Conservation (phyloP, 2,329 filamentous ascomycete species). For the Aspergillus melleus region DNA sequence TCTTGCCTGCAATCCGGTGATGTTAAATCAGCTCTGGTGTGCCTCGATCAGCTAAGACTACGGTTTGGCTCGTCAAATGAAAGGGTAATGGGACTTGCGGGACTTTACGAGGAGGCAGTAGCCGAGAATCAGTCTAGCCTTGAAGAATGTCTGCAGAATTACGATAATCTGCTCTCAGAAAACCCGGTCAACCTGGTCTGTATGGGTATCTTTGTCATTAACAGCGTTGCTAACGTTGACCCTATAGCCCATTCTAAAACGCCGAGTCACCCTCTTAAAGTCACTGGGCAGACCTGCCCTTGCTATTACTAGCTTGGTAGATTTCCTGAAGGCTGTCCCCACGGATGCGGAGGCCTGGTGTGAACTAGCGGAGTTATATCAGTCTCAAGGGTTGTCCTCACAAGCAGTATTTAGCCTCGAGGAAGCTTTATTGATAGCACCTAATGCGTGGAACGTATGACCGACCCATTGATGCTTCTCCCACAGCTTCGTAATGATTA, state of each 20-base stretch:
- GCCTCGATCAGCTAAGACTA: slow-evolving; percentile 70
- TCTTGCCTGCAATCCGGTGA: slow-evolving; percentile 83
- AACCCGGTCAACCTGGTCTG: slow-evolving; percentile 78
- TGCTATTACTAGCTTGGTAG: slow-evolving; percentile 71
- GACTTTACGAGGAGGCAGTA: slow-evolving; percentile 80
- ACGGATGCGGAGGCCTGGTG: slow-evolving; percentile 93
- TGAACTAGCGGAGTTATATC: slow-evolving; percentile 85
- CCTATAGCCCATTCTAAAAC: slow-evolving; percentile 75
- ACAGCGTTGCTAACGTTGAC: slow-evolving; percentile 30
- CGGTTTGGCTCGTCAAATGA: slow-evolving; percentile 86
- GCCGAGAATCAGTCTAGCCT: slow-evolving; percentile 67
- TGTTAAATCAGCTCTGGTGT: slow-evolving; percentile 71
- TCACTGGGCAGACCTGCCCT: slow-evolving; percentile 70
- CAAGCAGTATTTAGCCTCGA: slow-evolving; percentile 89
- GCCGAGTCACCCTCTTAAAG: slow-evolving; percentile 75
- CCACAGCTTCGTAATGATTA: slow-evolving; percentile 2
- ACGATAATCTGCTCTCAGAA: slow-evolving; percentile 71
- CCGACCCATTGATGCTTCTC: background rate
- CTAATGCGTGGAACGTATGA: slow-evolving; percentile 92
- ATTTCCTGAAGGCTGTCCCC: slow-evolving; percentile 77
- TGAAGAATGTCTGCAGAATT: slow-evolving; percentile 70
- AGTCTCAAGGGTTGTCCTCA: slow-evolving; percentile 71
- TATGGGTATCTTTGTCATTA: slow-evolving; percentile 18
- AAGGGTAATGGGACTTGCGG: slow-evolving; percentile 77
- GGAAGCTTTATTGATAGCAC: slow-evolving; percentile 80